Conservation (phyloP, 306 rosid species). For the Prunus mongolica region DNA sequence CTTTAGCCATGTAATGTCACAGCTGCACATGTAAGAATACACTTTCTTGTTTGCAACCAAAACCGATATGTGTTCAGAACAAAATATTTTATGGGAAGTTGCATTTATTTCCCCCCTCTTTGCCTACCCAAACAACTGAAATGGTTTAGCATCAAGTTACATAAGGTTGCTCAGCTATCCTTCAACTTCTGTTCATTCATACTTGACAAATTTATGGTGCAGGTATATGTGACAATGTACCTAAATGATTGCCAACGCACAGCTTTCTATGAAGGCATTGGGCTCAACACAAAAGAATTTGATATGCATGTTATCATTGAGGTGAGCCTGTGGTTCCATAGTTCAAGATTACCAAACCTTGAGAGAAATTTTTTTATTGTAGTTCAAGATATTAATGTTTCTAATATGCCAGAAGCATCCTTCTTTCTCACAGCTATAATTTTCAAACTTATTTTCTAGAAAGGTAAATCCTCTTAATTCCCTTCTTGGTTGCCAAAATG, state of each 20-base stretch:
- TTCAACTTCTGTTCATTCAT: neutral
- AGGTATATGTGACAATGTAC: conserved; percentile 98
- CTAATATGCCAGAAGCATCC: too few relatives aligned
- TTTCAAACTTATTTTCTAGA: too few relatives aligned
- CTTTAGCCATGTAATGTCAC: neutral
- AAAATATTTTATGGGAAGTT: neutral
- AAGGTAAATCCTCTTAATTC: too few relatives aligned
- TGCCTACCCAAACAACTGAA: neutral
- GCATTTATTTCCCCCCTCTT: neutral
- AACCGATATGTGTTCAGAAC: neutral
- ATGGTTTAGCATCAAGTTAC: neutral
- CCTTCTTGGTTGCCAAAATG: too few relatives aligned
- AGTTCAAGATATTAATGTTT: neutral
- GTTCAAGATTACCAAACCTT: neutral
- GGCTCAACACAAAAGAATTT: conserved; percentile 86
- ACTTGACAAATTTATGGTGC: conserved; percentile 22
- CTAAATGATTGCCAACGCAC: conserved; percentile 97
- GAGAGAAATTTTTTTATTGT: too few relatives aligned
- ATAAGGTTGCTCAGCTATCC: neutral
- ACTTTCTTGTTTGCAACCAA: neutral
- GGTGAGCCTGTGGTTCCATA: conserved; percentile 42
- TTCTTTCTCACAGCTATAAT: too few relatives aligned
- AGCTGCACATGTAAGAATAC: neutral
- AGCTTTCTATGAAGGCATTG: conserved; percentile 94
- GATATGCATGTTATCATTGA: conserved; percentile 99